Evolutionary conservation across 495 filamentous ascomycete genomes (phyloP), one percentile per base, ranked within the genome.

Genomic region (Apodospora peruviana): DNA sequence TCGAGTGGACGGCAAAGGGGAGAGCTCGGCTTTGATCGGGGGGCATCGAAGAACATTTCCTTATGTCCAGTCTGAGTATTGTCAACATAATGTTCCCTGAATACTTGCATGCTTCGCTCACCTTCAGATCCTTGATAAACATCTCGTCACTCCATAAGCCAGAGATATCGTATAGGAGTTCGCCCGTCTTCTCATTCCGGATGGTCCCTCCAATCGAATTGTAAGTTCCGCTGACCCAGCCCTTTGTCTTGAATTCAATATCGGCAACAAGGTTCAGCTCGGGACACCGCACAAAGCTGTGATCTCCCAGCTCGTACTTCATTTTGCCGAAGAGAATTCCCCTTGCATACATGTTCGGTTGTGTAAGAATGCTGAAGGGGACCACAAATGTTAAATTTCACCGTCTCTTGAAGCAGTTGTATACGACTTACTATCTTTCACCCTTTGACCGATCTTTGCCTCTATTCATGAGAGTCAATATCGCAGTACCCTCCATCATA

Each of bases 341-440:
- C 47, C 93, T 81, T 29, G 91, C 94, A 67, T 99, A 99, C 91
- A 99, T 99, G 66, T 99, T 99, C 5, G 93, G 93, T 62, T 99
- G 93, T 0, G 93, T 96, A 45, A 96, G 65, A 57, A 91, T 85
- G 67, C 87, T 91, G 3, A 45, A 36, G 14, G 19, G n/a, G n/a
- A n/a, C n/a, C n/a, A n/a, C n/a, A n/a, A n/a, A n/a, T n/a, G n/a
- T n/a, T n/a, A n/a, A n/a, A n/a, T n/a, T n/a, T n/a, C n/a, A n/a
- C n/a, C n/a, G n/a, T n/a, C n/a, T n/a, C n/a, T n/a, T n/a, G n/a
- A n/a, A n/a, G n/a, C n/a, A n/a, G n/a, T n/a, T n/a, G n/a, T n/a
- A n/a, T n/a, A n/a, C 19, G 29, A 80, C 89, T 40, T 72, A 95
- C 89, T 95, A 99, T 84, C 82, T 75, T 65, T 99, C 93, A 37